Evolutionary conservation across 2,329 filamentous ascomycete species (phyloP).

Genomic region (Thermothelomyces thermophilus): DNA sequence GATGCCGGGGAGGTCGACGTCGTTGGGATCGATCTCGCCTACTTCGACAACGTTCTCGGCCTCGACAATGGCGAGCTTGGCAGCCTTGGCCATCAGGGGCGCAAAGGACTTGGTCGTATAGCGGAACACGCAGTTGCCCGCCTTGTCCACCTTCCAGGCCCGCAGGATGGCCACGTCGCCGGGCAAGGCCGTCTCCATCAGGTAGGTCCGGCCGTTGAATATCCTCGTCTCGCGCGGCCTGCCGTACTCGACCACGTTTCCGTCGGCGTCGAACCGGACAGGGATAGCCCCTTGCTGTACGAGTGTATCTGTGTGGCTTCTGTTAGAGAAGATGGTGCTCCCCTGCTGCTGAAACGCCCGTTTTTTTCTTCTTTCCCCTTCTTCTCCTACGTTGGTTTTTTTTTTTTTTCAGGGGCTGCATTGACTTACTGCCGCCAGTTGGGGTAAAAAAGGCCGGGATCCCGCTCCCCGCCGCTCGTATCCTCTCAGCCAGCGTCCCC

Average conservation of each 20-base stretch:
- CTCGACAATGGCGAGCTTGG: constrained; percentile 71
- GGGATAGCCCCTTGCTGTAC: constrained; percentile 64
- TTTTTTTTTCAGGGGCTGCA: not conserved
- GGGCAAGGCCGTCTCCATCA: constrained; percentile 70
- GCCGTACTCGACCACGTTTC: constrained; percentile 57
- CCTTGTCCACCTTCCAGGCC: constrained; percentile 68
- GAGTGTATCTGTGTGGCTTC: constrained; percentile 46
- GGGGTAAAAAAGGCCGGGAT: constrained; percentile 79
- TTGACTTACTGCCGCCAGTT: constrained; percentile 58
- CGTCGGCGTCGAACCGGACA: constrained; percentile 51
- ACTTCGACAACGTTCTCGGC: constrained; percentile 75
- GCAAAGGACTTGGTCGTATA: constrained; percentile 69
- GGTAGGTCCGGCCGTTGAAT: constrained; percentile 65
- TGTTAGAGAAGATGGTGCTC: no score
- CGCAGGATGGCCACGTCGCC: constrained; percentile 73
- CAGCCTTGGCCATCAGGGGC: constrained; percentile 74
- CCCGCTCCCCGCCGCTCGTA: constrained; percentile 66
- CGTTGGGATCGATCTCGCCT: constrained; percentile 65
- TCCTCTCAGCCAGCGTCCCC: constrained; percentile 65
- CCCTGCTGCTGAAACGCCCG: no score
- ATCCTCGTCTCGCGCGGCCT: constrained; percentile 62
- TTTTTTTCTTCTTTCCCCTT: no score
- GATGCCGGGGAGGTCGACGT: constrained; percentile 74
- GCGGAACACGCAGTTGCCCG: constrained; percentile 70
- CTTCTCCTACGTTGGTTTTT: no score